Conservation (phyloP, 352 stramenopile species). For the Elongisporangium anandrum region DNA sequence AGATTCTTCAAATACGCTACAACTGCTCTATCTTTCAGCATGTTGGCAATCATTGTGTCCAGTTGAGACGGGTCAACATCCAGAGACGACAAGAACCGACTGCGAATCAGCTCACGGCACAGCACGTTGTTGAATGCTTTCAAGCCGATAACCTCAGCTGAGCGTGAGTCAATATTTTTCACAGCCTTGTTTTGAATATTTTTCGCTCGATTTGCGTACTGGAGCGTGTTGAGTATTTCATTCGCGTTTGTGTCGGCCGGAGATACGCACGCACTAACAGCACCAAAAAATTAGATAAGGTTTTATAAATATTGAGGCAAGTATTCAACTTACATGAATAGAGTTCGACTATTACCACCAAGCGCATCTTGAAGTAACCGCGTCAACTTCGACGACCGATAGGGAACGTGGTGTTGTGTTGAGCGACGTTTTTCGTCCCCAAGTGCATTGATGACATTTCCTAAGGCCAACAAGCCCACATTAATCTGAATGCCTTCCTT, state of each 20-base stretch:
- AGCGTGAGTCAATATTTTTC: constrained; percentile 85
- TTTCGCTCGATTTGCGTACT: constrained; percentile 84
- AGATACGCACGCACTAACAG: constrained; percentile 77
- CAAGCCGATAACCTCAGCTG: constrained; percentile 60
- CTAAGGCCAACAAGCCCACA: constrained; percentile 73
- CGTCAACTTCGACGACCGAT: constrained; percentile 80
- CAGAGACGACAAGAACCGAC: constrained; percentile 26
- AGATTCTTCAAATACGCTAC: constrained; percentile 51
- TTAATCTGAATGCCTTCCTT: constrained; percentile 90
- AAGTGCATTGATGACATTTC: constrained; percentile 87
- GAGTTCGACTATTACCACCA: constrained; percentile 82
- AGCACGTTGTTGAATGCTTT: constrained; percentile 69
- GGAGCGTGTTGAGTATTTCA: constrained; percentile 81
- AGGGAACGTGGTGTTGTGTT: constrained; percentile 66
- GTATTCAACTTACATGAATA: constrained; percentile 70
- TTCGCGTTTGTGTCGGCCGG: constrained; percentile 59
- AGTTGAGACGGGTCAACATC: constrained; percentile 14
- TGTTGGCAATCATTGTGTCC: constrained; percentile 28
- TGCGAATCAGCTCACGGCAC: constrained; percentile 62
- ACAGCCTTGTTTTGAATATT: constrained; percentile 90
- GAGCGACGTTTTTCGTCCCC: constrained; percentile 57
- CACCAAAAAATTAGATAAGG: not conserved
- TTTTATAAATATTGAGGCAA: not conserved
- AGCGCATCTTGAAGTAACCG: constrained; percentile 80
- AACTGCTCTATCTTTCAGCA: constrained; percentile 45